phyloP scores from a whole-genome alignment of 83 land plant species.

The Diphasiastrum complanatum region DNA sequence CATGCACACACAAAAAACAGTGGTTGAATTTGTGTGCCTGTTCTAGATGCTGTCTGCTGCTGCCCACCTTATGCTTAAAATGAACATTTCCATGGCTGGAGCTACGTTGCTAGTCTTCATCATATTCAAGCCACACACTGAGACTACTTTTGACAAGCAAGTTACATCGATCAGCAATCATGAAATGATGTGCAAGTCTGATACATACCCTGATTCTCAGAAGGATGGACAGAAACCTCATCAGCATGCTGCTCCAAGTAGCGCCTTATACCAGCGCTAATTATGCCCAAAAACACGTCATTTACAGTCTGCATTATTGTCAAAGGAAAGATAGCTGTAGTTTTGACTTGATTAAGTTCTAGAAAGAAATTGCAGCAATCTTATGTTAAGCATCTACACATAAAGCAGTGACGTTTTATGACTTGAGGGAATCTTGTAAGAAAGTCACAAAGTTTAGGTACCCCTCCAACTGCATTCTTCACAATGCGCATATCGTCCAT shows the following conservation, averaged over 20 bases:
- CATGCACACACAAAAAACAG: too few species aligned
- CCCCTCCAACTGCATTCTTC: not conserved
- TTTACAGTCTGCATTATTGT: slow-evolving; percentile 10
- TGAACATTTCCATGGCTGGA: too few species aligned
- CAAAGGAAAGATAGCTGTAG: not conserved
- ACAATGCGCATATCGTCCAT: slow-evolving; percentile 4
- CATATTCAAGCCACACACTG: too few species aligned
- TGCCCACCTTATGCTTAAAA: too few species aligned
- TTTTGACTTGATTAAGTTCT: not conserved
- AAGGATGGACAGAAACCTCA: too few species aligned
- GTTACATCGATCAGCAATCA: too few species aligned
- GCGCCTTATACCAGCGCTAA: slow-evolving; percentile 15
- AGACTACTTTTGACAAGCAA: too few species aligned
- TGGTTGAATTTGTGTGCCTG: too few species aligned
- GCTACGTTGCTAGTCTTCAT: too few species aligned
- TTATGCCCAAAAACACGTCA: slow-evolving; percentile 14
- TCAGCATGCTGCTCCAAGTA: not conserved
- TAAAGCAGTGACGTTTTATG: not conserved
- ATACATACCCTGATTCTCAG: too few species aligned
- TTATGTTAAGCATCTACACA: not conserved
- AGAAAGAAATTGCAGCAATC: not conserved
- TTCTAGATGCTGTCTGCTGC: too few species aligned
- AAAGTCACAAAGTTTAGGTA: not conserved
- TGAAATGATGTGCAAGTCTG: too few species aligned
- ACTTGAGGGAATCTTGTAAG: not conserved